Evolutionary conservation across 2,329 filamentous ascomycete genomes (phyloP), one percentile per base, ranked within the genome.

Genomic region (Achaetomium macrosporum): DNA sequence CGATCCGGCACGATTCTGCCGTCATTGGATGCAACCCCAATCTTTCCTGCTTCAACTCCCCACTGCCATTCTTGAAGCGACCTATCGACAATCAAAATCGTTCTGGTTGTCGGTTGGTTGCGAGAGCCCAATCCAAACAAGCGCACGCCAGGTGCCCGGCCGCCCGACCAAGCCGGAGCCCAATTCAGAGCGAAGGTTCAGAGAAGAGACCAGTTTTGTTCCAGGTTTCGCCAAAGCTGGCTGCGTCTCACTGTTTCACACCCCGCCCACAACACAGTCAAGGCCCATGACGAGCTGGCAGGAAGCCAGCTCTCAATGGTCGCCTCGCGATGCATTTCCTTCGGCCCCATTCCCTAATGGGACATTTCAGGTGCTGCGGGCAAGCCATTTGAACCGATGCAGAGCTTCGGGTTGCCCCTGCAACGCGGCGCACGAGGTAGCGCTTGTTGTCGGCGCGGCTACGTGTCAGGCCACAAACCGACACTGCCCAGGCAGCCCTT

Each of bases 401-500:
- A 17, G 12, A 6, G 13, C 20, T 35, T 12, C 17, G 16, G 35
- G 31, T 29, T 46, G 36, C 17, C 37, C 25, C 12, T 41, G 36
- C 47, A 42, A 50, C 30, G 19, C n/a, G 25, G 37, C 7, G 7
- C 49, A 19, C 17, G 29, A 41, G 40, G 25, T 41, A 29, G 35
- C 46, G 35, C 33, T 48, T 20, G 33, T 8, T n/a, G 15, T 15
- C 35, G 11, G 9, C 37, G 19, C 43, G 39, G 30, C 47, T 47
- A 57, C 55, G 55, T 57, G 55, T 57, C 55, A 57, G 51, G 51
- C 48, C 51, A 48, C 35, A 39, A 31, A 42, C 30, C 39, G 35
- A 25, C 45, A 41, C n/a, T 37, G 13, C 12, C 41, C 42, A 53
- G 41, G 13, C 50, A 37, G 13, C 39, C 43, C 40, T n/a, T 42